Base-by-base conservation (phyloP, 2,329 filamentous ascomycete genomes). In the Claviceps sp. region DNA sequence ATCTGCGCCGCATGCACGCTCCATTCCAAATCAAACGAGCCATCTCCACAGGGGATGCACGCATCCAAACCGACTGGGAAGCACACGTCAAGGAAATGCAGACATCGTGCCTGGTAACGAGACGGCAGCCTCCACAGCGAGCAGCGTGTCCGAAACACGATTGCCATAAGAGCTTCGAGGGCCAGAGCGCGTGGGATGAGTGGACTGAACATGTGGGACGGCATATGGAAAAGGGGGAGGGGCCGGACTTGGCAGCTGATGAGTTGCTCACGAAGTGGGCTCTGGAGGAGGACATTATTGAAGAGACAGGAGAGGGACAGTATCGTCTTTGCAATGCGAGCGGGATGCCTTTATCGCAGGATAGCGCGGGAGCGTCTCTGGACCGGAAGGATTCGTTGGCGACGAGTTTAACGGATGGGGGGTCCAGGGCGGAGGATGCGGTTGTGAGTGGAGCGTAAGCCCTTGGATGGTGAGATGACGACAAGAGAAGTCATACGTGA, bases 1-100 rank as follows among this genome's bases (percentile, higher is more conserved):
- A 98, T 61, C 77, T 95, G 14, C 85, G 90, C 14, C 86, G 91
- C 47, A 97, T 97, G 91, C 93, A 98, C 61, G 82, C 85, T 0
- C 82, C 84, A 0, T 79, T 80, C 43, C 75, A 81, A 61, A 82
- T 79, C 61, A 77, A 80, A 61, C 75, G 79, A 60, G 67, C 76
- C 9, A 67, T 77, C 18, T 69, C 72, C 26, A 81, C 82, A 60
- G 73, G 73, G 1, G 79, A 83, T 58, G 76, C 70, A 60, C 79
- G 77, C 59, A 64, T 81, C 5, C 77, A 82, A 59, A 62, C 71
- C 1, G 80, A 84, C 53, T 84, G 81, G 81, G 81, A 84, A 47
- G 69, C 69, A 0, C 78, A 81, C 43, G 79, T 84, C 47, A 82
- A 82, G 72, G 76, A 80, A 2, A 84, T 91, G 71, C 84, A 88